Base-by-base conservation (phyloP, 345 rosid genomes). In the Euphorbia lathyris region DNA sequence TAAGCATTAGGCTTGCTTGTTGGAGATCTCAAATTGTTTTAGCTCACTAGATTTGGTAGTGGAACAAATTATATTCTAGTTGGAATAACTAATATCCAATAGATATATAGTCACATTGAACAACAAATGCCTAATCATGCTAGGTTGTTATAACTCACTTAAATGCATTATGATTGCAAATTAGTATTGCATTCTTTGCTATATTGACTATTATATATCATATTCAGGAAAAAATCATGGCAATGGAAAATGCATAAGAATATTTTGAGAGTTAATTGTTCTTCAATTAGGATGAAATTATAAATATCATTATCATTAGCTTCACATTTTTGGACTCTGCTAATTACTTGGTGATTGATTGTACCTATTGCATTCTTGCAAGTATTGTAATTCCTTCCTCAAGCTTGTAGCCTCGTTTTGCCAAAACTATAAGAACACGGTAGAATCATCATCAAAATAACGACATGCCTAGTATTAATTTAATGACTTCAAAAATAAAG, bases 321-420 rank as follows among this genome's bases (percentile, higher is more conserved):
- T 58, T 27, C 26, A 26, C 22, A 58, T 57, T 52, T 51, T n/a
- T 52, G 47, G 27, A 32, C 29, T 32, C 4, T 29, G 1, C 27
- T 25, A 10, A 5, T 48, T 4, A n/a, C 19, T 43, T 26, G 19
- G 22, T 58, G 12, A 27, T n/a, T 51, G 16, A 25, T 22, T 53
- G 58, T 81, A 92, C 97, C 92, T 86, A 74, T 88, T 92, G 59
- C 73, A 84, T 80, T 81, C 92, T 72, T 90, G 92, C 68, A 92
- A 78, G 80, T 77, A 74, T 0, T 83, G 88, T 51, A 90, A 86
- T 67, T 92, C 92, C 67, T 83, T 87, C 79, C 76, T 83, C 78
- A 92, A 82, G 80, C 76, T 83, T 22, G 85, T 71, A 53, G 77
- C 86, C 77, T 92, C 96, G 84, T 77, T 86, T 80, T 92, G 86